Conservation (phyloP, 2,329 filamentous ascomycete genomes). For the Penicillium hesseltinei region DNA sequence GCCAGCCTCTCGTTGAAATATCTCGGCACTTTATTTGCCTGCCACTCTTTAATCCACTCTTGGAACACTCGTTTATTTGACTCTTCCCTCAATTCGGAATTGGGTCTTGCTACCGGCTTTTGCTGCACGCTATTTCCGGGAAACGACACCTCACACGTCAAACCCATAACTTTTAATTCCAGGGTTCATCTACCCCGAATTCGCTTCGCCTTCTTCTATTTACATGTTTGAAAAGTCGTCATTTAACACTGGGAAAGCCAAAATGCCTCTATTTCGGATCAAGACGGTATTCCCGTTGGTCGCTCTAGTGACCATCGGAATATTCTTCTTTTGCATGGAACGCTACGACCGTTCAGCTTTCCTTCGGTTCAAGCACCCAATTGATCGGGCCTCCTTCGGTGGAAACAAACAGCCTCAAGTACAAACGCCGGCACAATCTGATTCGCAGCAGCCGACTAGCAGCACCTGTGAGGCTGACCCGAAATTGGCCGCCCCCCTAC, state of each 20-base stretch:
- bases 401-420: constrained; percentile 17
- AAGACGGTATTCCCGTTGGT: constrained; percentile 41
- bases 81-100: constrained; percentile 1
- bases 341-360: constrained; percentile 40
- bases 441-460: constrained; percentile 22
- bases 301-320: constrained; percentile 38
- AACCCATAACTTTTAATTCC: constrained; percentile 9
- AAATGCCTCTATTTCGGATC: constrained; percentile 41
- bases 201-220: constrained; percentile 9
- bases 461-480: constrained; percentile 38
- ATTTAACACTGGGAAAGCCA: constrained; percentile 27
- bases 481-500: constrained; percentile 34
- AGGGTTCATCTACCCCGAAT: neutral
- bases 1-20: constrained; percentile 36
- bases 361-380: constrained; percentile 37
- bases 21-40: constrained; percentile 25
- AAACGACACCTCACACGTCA: constrained; percentile 6
- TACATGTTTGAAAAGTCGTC: constrained; percentile 35
- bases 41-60: constrained; percentile 20
- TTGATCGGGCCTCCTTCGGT: constrained; percentile 27
- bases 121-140: constrained; percentile 11
- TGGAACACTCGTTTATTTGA: constrained; percentile 14
- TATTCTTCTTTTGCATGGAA: constrained; percentile 44
- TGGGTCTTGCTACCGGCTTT: constrained; percentile 6
- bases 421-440: constrained; percentile 11